phyloP scores from a whole-genome alignment of 805 yeast species.

The Nakazawaea anatomiae region DNA sequence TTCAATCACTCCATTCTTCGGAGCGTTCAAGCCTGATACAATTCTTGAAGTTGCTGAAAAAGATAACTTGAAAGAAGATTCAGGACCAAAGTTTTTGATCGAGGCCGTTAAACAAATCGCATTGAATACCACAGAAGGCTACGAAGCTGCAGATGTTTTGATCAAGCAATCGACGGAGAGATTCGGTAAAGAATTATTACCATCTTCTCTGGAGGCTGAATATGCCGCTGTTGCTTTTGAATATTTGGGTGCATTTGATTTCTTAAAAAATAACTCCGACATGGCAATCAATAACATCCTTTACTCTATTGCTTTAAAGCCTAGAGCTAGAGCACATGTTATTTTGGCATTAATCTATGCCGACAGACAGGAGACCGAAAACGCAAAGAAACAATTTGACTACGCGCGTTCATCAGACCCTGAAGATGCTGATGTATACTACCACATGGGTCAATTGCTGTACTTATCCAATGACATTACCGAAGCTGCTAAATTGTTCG shows the following conservation, averaged over 20 bases:
- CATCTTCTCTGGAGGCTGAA: constrained; percentile 32
- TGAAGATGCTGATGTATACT: constrained; percentile 73
- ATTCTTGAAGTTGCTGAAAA: constrained; percentile 43
- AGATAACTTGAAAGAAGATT: constrained; percentile 42
- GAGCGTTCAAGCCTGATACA: constrained; percentile 66
- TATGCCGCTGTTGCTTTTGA: constrained; percentile 72
- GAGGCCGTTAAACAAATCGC: constrained; percentile 53
- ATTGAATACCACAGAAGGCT: constrained; percentile 48
- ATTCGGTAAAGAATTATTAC: constrained; percentile 25
- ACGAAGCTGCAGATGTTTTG: constrained; percentile 53
- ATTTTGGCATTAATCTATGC: constrained; percentile 78
- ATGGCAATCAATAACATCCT: constrained; percentile 60
- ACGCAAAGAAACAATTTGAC: constrained; percentile 62
- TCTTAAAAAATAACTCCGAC: constrained; percentile 69
- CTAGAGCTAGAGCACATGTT: constrained; percentile 79
- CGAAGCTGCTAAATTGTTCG: constrained; percentile 69
- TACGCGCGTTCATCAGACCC: constrained; percentile 67
- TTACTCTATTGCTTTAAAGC: constrained; percentile 56
- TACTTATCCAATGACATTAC: constrained; percentile 73
- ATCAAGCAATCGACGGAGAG: constrained; percentile 53
- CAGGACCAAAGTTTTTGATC: constrained; percentile 59
- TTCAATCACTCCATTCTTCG: constrained; percentile 79
- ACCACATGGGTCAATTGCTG: constrained; percentile 90
- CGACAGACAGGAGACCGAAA: constrained; percentile 62
- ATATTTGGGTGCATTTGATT: constrained; percentile 76